phyloP scores from a whole-genome alignment of 768 basidiomycete genomes.

The Kwoniella sp. region DNA sequence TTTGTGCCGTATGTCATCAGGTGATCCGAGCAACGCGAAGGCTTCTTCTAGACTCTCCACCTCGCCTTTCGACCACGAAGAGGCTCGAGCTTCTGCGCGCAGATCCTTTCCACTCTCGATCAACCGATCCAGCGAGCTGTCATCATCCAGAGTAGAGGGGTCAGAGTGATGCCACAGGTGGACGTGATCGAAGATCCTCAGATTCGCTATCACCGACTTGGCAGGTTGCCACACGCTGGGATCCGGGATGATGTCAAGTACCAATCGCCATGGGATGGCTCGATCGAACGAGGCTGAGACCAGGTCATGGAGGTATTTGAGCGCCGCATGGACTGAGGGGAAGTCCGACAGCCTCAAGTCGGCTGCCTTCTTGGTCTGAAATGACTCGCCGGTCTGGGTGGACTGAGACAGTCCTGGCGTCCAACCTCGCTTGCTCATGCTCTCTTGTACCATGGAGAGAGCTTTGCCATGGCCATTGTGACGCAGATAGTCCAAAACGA shows the following conservation, averaged over 20 bases:
- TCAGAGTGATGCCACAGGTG: background rate
- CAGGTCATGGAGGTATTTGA: background rate
- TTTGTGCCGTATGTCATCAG: conserved; percentile 32
- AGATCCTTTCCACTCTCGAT: conserved; percentile 1
- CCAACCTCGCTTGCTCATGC: conserved; percentile 35
- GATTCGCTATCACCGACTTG: background rate
- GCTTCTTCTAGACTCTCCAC: background rate
- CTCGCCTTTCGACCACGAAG: too few species aligned
- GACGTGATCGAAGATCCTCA: background rate
- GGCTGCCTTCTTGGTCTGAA: background rate
- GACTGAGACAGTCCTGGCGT: conserved; percentile 52
- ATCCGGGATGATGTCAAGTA: background rate
- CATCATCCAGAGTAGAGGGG: background rate
- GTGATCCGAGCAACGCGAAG: conserved; percentile 3
- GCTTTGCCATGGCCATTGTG: conserved; percentile 80
- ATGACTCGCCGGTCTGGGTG: background rate
- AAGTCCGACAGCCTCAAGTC: conserved; percentile 3
- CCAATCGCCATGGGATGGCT: background rate
- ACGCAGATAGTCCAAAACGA: conserved; percentile 72
- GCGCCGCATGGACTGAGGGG: background rate
- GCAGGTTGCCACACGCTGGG: too few species aligned
- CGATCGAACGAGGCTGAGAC: background rate
- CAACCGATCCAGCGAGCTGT: background rate
- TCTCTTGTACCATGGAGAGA: conserved; percentile 63
- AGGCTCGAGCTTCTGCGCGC: too few species aligned